These are phyloP conservation scores for Stereum hirsutum DNA, from an alignment of 1,284 basidiomycete species.

Conservation along the genomic window DNA sequence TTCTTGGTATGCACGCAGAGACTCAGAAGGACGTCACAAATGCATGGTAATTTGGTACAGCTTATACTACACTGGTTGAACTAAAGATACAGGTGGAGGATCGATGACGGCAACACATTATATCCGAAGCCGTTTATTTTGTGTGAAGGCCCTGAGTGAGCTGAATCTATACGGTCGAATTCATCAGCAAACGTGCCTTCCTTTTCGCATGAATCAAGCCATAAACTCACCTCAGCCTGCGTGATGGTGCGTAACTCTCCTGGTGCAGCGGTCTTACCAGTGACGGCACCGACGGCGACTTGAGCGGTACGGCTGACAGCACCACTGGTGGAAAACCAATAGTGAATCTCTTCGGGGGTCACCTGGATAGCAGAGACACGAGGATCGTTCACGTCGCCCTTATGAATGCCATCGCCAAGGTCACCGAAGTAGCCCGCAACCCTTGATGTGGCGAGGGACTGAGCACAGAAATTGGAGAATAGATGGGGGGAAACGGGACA, in stretches of 20 bases:
- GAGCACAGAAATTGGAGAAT: neutral
- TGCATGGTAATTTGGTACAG: no score
- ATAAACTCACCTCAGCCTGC: constrained; percentile 42
- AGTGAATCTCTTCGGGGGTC: constrained; percentile 73
- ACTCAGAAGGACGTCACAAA: no score
- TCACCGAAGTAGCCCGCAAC: constrained; percentile 81
- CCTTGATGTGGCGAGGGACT: constrained; percentile 21
- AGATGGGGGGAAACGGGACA: constrained; percentile 16
- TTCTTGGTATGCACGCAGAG: no score
- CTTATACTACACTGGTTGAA: no score
- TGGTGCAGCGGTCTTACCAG: constrained; percentile 48
- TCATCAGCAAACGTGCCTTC: neutral
- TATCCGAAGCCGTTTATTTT: constrained; percentile 19
- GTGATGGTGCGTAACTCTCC: constrained; percentile 57
- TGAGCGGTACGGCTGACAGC: constrained; percentile 38
- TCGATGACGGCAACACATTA: no score
- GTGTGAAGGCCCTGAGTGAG: constrained; percentile 30
- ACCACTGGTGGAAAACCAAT: constrained; percentile 54
- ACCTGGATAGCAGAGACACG: constrained; percentile 79
- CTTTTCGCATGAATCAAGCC: neutral
- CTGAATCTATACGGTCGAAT: constrained; percentile 12
- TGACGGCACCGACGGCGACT: constrained; percentile 42
- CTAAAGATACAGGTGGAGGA: no score
- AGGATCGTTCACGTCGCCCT: constrained; percentile 74
- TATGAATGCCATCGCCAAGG: constrained; percentile 80